Base-by-base conservation (phyloP, 306 rosid species). In the Alnus glutinosa region DNA sequence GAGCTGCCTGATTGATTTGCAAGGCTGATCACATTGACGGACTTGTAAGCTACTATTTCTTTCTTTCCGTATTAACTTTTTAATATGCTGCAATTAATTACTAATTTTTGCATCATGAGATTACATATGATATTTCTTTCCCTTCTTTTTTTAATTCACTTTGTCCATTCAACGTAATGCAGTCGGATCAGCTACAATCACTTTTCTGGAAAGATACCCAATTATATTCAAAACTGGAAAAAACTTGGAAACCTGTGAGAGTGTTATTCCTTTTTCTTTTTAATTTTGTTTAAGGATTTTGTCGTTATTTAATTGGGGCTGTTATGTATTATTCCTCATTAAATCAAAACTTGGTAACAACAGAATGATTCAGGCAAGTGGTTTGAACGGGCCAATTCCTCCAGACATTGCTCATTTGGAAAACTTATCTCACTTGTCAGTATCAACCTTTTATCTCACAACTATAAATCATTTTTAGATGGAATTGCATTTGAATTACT, bases 331-430 rank as follows among this genome's bases (percentile, higher is more conserved):
- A 61, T 80, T 36, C 10, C 78, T 77, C 13, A 63, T 62, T 58
- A 36, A 55, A 7, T 62, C 63, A 37, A 4, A 77, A 70, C 74
- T 80, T 50, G 37, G 54, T 52, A 30, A 13, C 64, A 79, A 75
- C 88, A 90, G 98, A 15, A 72, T 34, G 23, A 88, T 92, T 75
- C 87, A 89, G 75, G 98, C 89, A n/a, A 89, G 94, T 79, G 97
- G 98, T 67, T 77, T 94, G 77, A 89, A 80, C 30, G 97, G 98
- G 52, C 94, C 96, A 62, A 88, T 92, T 88, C 97, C 97, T 82
- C 55, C 81, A 2, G 79, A 58, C 82, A 88, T 92, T 73, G 81
- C 89, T 77, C 46, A 4, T 44, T 83, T 23, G 28, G 28, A 23
- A 23, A 23, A 23, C 0, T 23, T 23, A 23, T 23, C 28, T 23